A percentile compares a stretch with the other conserved stretches of the same genome.
Conservation (phyloP, 345 rosid species). For the Euphorbia tirucalli region DNA sequence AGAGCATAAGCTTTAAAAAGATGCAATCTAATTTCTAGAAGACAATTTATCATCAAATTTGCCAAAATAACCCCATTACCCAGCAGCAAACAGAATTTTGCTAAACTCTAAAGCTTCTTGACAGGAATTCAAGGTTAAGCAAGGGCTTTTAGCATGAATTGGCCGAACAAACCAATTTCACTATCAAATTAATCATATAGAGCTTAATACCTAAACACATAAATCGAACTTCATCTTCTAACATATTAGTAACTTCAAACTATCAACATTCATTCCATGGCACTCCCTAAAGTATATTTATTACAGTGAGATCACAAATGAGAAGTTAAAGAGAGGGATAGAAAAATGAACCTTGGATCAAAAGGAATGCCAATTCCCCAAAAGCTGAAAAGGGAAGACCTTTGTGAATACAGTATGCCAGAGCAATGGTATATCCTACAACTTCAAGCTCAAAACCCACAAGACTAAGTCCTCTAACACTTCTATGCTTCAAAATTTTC, state of each 20-base stretch:
- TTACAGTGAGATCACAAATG: not conserved
- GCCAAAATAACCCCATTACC: not conserved
- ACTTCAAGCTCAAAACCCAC: conserved; percentile 87
- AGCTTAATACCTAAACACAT: not conserved
- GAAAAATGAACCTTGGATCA: conserved; percentile 61
- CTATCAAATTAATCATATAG: not conserved
- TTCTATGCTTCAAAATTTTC: conserved; percentile 74
- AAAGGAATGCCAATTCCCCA: conserved; percentile 83
- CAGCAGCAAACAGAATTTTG: not conserved
- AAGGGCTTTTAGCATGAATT: not conserved
- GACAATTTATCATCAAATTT: not conserved
- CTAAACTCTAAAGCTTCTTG: not conserved
- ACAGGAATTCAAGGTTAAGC: not conserved
- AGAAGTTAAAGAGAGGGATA: not conserved
- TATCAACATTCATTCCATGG: not conserved
- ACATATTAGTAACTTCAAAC: not conserved
- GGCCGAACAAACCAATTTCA: not conserved
- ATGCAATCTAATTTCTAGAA: not conserved
- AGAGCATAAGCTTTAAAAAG: too few relatives aligned
- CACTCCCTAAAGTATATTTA: not conserved
- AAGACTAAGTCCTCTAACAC: conserved; percentile 80
- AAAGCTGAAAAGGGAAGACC: conserved; percentile 94
- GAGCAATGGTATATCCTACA: conserved; percentile 81
- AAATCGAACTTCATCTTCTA: not conserved
- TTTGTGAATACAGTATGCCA: conserved; percentile 86